Conservation (phyloP, 345 rosid species). For the Acer yangbiense region DNA sequence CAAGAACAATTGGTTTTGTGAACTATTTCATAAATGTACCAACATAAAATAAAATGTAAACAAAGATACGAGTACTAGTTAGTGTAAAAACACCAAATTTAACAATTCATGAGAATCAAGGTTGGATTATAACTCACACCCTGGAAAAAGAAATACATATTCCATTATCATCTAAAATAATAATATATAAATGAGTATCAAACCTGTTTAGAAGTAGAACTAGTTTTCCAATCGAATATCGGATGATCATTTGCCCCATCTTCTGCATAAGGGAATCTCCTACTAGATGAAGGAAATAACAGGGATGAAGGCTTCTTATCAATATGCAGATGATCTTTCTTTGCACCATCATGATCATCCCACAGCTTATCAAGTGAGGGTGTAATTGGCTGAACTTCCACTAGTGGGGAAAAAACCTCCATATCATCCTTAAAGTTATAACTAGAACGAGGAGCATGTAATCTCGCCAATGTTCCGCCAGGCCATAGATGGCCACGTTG, state of each 20-base stretch:
- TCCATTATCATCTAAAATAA: slow-evolving; percentile 9
- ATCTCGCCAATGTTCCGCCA: slow-evolving; percentile 68
- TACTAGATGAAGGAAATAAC: slow-evolving; percentile 65
- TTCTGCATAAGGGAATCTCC: slow-evolving; percentile 67
- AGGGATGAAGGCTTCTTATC: slow-evolving; percentile 74
- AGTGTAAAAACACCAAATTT: not conserved
- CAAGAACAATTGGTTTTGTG: slow-evolving; percentile 5
- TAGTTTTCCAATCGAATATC: slow-evolving; percentile 77
- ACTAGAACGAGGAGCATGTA: slow-evolving; percentile 68
- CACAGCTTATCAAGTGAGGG: slow-evolving; percentile 81
- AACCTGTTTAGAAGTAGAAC: slow-evolving; percentile 78
- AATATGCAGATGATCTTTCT: slow-evolving; percentile 48
- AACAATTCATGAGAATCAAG: not conserved
- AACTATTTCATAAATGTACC: not conserved
- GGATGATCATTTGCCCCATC: slow-evolving; percentile 67
- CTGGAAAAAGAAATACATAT: not conserved
- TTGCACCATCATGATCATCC: slow-evolving; percentile 59
- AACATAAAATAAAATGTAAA: not conserved
- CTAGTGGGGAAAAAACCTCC: slow-evolving; percentile 92
- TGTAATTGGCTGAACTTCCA: slow-evolving; percentile 75
- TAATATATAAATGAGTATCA: slow-evolving; percentile 10
- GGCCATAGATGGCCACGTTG: slow-evolving; percentile 62
- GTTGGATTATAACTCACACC: not conserved
- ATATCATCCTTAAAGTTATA: slow-evolving; percentile 85
- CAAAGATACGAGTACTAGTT: not conserved